These are phyloP conservation scores for Rutstroemia sp. DNA, from an alignment of 2,329 filamentous ascomycete genomes.

Conservation along the genomic window DNA sequence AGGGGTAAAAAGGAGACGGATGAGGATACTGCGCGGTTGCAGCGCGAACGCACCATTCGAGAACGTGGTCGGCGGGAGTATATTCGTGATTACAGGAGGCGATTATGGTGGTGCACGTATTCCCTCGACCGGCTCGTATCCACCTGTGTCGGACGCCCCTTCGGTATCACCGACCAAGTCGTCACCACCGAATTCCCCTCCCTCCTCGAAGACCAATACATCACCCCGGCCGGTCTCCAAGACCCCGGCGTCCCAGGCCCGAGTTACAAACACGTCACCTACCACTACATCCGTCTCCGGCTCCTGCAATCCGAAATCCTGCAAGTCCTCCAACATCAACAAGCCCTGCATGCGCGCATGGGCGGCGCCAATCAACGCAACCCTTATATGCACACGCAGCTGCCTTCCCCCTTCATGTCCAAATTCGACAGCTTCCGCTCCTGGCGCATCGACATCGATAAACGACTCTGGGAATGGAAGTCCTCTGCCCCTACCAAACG, in stretches of 20 bases:
- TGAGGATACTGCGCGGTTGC: slow-evolving; percentile 26
- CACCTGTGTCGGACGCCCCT: slow-evolving; percentile 85
- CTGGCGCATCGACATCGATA: slow-evolving; percentile 84
- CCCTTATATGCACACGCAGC: slow-evolving; percentile 66
- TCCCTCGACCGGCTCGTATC: slow-evolving; percentile 91
- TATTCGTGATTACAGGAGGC: slow-evolving; percentile 74
- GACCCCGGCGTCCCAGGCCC: slow-evolving; percentile 54
- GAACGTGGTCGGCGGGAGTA: slow-evolving; percentile 69
- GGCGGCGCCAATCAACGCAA: slow-evolving; percentile 57
- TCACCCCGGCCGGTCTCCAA: slow-evolving; percentile 70
- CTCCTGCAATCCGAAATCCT: slow-evolving; percentile 90
- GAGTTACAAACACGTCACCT: slow-evolving; percentile 83
- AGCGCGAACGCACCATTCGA: slow-evolving; percentile 31
- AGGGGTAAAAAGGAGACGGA: slow-evolving; percentile 30
- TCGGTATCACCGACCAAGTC: slow-evolving; percentile 92
- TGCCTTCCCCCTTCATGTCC: slow-evolving; percentile 78
- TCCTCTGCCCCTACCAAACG: slow-evolving; percentile 67
- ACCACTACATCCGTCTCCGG: slow-evolving; percentile 86
- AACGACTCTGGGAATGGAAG: slow-evolving; percentile 79
- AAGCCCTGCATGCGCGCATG: slow-evolving; percentile 70
- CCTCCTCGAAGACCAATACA: slow-evolving; percentile 77
- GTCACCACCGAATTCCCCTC: slow-evolving; percentile 95
- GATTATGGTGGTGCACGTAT: slow-evolving; percentile 97
- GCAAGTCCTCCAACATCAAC: slow-evolving; percentile 87
- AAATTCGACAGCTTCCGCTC: slow-evolving; percentile 79